A percentile compares a stretch with the other conserved stretches of the same genome.
These are phyloP conservation scores for Penicillium cataractarum DNA, from an alignment of 495 filamentous ascomycete species.

Conservation along the genomic window DNA sequence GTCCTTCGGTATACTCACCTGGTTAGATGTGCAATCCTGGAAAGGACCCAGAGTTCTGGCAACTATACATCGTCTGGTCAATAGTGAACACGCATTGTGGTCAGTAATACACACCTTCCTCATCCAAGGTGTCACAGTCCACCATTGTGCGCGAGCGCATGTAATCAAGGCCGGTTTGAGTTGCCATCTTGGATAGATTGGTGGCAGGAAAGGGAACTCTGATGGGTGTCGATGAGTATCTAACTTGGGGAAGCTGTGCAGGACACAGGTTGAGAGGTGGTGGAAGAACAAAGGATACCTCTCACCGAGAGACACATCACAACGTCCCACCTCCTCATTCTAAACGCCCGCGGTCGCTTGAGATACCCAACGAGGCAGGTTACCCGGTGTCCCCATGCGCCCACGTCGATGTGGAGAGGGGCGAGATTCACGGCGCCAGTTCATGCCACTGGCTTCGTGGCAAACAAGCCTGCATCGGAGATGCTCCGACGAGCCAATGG, in stretches of 20 bases:
- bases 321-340: slow-evolving; percentile 3
- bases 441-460: background rate
- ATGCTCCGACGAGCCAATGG: slow-evolving; percentile 1
- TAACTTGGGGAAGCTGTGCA: background rate
- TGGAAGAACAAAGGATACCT: background rate
- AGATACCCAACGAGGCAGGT: slow-evolving; percentile 7
- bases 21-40: slow-evolving; percentile 68
- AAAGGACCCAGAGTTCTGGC: slow-evolving; percentile 61
- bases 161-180: slow-evolving; percentile 35
- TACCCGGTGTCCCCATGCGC: slow-evolving; percentile 7
- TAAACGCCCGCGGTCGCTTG: background rate
- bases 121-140: slow-evolving; percentile 65
- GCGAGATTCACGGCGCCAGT: background rate
- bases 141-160: slow-evolving; percentile 55
- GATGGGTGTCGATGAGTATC: background rate
- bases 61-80: slow-evolving; percentile 38
- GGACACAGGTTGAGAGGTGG: background rate
- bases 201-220: background rate
- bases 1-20: slow-evolving; percentile 39
- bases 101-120: slow-evolving; percentile 42
- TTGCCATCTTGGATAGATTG: slow-evolving; percentile 20
- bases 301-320: background rate
- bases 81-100: background rate
- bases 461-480: background rate
- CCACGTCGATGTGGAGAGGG: background rate